These are phyloP conservation scores for Scenedesmus sp. DNA, from an alignment of 163 green algal species.

Conservation along the genomic window DNA sequence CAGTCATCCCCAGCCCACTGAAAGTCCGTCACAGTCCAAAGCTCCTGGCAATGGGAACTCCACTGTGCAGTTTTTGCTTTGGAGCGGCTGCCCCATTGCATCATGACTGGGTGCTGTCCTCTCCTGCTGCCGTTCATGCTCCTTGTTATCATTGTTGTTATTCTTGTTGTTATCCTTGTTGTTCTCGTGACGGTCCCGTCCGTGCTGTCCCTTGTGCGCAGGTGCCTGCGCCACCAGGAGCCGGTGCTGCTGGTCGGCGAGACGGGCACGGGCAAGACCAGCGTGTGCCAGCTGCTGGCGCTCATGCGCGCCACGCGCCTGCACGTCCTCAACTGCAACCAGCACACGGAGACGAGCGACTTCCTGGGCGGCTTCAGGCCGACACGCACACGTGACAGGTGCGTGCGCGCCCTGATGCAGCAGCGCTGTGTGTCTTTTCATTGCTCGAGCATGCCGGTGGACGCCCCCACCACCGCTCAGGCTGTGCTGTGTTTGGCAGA, in stretches of 20 bases:
- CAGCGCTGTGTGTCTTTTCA: background rate
- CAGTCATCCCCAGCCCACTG: background rate
- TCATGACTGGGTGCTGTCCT: too few species aligned
- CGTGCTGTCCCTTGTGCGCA: too few species aligned
- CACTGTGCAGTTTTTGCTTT: too few species aligned
- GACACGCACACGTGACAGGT: slow-evolving; percentile 64
- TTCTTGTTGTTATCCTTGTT: too few species aligned
- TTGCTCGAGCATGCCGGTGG: background rate
- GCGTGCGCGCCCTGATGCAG: background rate
- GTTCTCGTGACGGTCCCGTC: too few species aligned
- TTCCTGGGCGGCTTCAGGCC: slow-evolving; percentile 97
- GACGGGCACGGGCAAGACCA: slow-evolving; percentile 98
- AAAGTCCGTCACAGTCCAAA: too few species aligned
- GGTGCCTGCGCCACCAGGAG: slow-evolving; percentile 77
- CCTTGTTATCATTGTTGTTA: too few species aligned
- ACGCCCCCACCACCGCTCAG: too few species aligned
- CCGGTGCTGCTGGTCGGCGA: slow-evolving; percentile 96
- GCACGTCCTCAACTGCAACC: slow-evolving; percentile 99
- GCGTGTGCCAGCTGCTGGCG: slow-evolving; percentile 95
- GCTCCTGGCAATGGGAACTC: too few species aligned
- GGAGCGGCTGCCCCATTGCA: too few species aligned
- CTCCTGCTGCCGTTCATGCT: too few species aligned
- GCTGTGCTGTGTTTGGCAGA: background rate
- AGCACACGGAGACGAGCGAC: slow-evolving; percentile 98
- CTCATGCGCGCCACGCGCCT: slow-evolving; percentile 87